Conservation (phyloP, 805 yeast species). For the Yarrowia sp. region DNA sequence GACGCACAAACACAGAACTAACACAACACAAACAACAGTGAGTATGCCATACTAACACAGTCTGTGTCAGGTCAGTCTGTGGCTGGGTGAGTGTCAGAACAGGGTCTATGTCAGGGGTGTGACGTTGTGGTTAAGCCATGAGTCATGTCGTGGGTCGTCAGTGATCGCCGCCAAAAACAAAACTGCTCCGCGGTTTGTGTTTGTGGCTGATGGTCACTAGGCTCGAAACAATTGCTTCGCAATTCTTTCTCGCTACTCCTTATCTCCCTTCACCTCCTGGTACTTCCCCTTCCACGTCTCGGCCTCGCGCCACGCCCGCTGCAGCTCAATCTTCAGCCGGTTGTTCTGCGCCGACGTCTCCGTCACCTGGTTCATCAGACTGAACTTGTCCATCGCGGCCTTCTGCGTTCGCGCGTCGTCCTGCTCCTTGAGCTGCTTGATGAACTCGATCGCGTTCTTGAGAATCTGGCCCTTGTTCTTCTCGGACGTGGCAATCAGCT, state of each 20-base stretch:
- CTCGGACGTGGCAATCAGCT: constrained; percentile 75
- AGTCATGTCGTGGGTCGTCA: no score
- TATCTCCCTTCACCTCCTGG: constrained; percentile 26
- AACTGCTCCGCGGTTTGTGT: no score
- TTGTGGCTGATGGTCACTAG: no score
- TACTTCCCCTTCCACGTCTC: constrained; percentile 66
- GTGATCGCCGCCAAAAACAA: no score
- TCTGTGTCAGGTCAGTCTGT: no score
- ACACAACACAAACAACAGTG: no score
- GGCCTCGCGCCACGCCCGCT: constrained; percentile 86
- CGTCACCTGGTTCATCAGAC: constrained; percentile 86
- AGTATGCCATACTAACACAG: no score
- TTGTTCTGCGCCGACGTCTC: constrained; percentile 84
- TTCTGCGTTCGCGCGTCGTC: constrained; percentile 88
- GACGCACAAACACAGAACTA: no score
- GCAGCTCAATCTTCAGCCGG: constrained; percentile 81
- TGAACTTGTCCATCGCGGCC: constrained; percentile 89
- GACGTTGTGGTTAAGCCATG: no score
- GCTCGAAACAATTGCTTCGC: no score
- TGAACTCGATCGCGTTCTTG: constrained; percentile 84
- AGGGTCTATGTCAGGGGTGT: no score
- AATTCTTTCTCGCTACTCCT: background rate
- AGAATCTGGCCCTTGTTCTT: constrained; percentile 89
- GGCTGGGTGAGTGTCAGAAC: no score
- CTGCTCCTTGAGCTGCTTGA: constrained; percentile 82